Base-by-base conservation (phyloP, 306 rosid species). In the Medicago ruthenica region DNA sequence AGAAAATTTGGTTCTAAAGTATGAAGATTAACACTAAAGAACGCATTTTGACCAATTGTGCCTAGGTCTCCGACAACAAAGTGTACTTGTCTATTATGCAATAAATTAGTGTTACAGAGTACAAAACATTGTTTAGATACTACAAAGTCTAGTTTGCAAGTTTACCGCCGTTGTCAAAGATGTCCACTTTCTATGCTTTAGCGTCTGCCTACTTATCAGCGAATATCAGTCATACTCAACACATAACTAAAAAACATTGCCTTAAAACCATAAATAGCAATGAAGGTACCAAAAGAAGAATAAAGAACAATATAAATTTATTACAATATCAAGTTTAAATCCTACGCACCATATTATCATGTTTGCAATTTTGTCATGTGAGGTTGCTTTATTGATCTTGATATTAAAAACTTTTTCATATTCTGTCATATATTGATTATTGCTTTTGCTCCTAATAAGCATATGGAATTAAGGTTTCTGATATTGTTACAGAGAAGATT, bases 401-500 rank as follows among this genome's bases (percentile, higher is more conserved):
- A 34, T 34, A 34, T 4, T 5, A 34, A 34, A 34, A 34, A 34
- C 37, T 34, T 45, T 12, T 45, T 13, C 13, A 45, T 45, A 45
- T 45, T 13, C 51, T 45, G 14, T 0, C 14, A 45, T 45, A 13
- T 13, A 45, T 15, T 12, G 51, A 7, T 45, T 12, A 45, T 12
- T 10, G 51, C 51, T 45, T 45, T 0, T 13, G 51, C 51, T 13
- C 16, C 0, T 45, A 45, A 45, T 45, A 13, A 13, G n/a, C 51
- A 45, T 50, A 50, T 54, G 69, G 34, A 57, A 17, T 15, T 69
- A 8, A 78, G 72, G 37, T n/a, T 79, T 57, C 65, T 67, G 3
- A 40, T 62, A 80, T 24, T 64, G 22, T 67, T 36, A 67, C 87
- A 96, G 99, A 27, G 97, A 92, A 83, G 91, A 92, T 66, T 92